These are phyloP conservation scores for Capsicum chinense DNA, from an alignment of 257 asterid genomes.

Conservation along the genomic window DNA sequence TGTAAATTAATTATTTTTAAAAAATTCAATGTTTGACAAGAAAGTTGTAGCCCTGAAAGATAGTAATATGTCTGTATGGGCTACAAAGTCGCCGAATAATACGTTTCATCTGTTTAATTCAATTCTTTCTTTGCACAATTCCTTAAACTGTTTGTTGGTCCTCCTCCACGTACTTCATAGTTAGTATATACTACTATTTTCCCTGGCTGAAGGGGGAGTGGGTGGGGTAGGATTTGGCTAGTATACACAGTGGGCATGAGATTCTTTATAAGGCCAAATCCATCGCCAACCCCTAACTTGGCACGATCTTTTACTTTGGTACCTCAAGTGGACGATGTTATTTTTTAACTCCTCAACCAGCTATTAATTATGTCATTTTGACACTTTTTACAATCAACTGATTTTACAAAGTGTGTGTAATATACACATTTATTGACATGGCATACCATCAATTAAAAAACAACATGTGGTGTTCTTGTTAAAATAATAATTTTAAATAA, in stretches of 20 bases:
- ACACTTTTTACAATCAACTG: no score
- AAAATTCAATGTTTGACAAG: not conserved
- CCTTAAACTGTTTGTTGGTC: conserved; percentile 11
- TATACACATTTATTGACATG: no score
- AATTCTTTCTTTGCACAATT: not conserved
- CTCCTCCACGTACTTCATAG: not conserved
- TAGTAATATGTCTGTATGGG: not conserved
- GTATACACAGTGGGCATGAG: not conserved
- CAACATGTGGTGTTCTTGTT: no score
- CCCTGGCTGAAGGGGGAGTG: not conserved
- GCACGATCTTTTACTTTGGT: no score
- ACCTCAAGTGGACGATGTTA: no score
- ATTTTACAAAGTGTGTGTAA: no score
- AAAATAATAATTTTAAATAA: no score
- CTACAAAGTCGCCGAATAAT: not conserved
- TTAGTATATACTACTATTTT: not conserved
- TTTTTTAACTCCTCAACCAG: no score
- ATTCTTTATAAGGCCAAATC: not conserved
- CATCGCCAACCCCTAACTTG: no score
- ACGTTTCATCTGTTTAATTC: not conserved
- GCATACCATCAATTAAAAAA: no score
- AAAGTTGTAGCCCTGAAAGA: not conserved
- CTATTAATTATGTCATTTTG: no score
- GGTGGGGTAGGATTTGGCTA: not conserved
- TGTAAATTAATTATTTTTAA: not conserved